These are phyloP conservation scores for Aureobasidium sp. DNA, from an alignment of 2,329 filamentous ascomycete species.

Conservation along the genomic window DNA sequence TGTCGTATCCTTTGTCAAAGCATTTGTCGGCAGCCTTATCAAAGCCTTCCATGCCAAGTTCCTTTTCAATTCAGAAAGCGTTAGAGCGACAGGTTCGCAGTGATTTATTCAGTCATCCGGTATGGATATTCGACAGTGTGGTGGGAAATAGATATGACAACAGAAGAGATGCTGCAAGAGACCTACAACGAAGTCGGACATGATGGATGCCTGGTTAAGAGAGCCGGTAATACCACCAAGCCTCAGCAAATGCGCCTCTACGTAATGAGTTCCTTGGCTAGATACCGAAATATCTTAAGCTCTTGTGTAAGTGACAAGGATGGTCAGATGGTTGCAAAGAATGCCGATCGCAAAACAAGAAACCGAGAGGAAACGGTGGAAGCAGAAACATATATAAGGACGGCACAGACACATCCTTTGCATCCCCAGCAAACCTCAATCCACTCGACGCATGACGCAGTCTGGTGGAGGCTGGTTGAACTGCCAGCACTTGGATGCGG, in stretches of 20 bases:
- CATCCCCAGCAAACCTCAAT: not conserved
- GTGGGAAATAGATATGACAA: not conserved
- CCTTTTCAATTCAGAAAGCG: conserved; percentile 2
- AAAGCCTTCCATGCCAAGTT: conserved; percentile 5
- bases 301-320: conserved; percentile 3
- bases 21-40: not conserved
- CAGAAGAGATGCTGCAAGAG: not conserved
- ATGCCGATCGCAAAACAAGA: not conserved
- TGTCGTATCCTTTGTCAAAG: conserved; percentile 11
- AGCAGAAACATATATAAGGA: not conserved
- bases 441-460: not conserved
- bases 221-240: not conserved
- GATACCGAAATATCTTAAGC: conserved; percentile 1
- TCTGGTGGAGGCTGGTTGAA: not conserved
- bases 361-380: not conserved
- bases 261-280: not conserved
- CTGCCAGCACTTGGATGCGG: not conserved
- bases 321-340: not conserved
- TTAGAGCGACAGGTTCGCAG: not conserved
- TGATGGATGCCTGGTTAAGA: not conserved
- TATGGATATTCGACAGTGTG: not conserved
- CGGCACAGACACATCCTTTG: not conserved
- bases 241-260: conserved; percentile 6
- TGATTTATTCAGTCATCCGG: not conserved
- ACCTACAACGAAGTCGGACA: conserved; percentile 7